Percentiles rank a stretch among this genome's conserved stretches.
phyloP scores from a whole-genome alignment of 2,329 filamentous ascomycete genomes.

The Paracoccidioides brasiliensis region DNA sequence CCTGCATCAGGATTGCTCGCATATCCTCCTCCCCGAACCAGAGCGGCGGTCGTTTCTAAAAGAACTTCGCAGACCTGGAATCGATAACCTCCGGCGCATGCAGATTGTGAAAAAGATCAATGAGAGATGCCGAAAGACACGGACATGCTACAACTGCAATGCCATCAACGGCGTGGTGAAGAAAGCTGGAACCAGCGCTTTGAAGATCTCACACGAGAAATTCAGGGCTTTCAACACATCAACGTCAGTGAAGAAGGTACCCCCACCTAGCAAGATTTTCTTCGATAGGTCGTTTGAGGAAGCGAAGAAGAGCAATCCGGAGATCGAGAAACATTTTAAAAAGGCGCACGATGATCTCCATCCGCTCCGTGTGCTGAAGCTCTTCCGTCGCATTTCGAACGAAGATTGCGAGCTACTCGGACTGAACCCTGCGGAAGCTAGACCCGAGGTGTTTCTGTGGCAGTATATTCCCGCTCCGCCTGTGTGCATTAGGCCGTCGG shows the following conservation, averaged over 20 bases:
- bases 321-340: constrained; percentile 79
- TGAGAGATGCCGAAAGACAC: constrained; percentile 77
- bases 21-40: constrained; percentile 66
- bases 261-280: constrained; percentile 65
- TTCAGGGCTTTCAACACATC: constrained; percentile 81
- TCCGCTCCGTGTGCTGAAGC: constrained; percentile 71
- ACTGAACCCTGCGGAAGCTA: constrained; percentile 70
- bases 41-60: constrained; percentile 68
- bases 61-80: constrained; percentile 62
- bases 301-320: constrained; percentile 62
- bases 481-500: constrained; percentile 85
- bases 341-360: constrained; percentile 94
- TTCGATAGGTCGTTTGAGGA: constrained; percentile 79
- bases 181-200: constrained; percentile 65
- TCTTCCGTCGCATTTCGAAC: constrained; percentile 77
- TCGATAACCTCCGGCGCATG: constrained; percentile 78
- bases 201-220: constrained; percentile 91
- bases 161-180: constrained; percentile 82
- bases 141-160: constrained; percentile 66
- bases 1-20: constrained; percentile 54
- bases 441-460: constrained; percentile 97
- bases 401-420: constrained; percentile 85
- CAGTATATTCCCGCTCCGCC: constrained; percentile 89
- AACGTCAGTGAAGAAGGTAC: constrained; percentile 68
- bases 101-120: constrained; percentile 79